Evolutionary conservation across 495 filamentous ascomycete genomes (phyloP), one percentile per base, ranked within the genome.

Genomic region (Filosporella fistucella): DNA sequence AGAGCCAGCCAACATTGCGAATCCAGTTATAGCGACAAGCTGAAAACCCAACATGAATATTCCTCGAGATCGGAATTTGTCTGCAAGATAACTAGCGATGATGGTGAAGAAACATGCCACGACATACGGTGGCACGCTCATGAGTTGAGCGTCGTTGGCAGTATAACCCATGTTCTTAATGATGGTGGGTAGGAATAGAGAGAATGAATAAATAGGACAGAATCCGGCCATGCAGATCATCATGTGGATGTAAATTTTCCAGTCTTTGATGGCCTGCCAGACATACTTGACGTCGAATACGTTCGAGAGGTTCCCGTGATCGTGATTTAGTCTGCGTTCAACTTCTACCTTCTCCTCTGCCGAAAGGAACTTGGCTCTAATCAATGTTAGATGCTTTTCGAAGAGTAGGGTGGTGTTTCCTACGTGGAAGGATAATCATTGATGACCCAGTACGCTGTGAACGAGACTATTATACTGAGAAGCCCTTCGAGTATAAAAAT

Each of bases 261-360:
- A 84, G 58, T 87, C 83, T 37, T 67, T 58, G 9, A 82, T 47
- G 32, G 81, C 79, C 3, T 77, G 75, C 71, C 76, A 85, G 52
- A 90, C 73, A 57, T 86, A 89, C 12, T 71, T 67, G 66, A 80
- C 74, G 57, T 82, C 69, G 61, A 86, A 88, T 44, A 82, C 68
- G 59, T 89, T 83, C 49, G 85, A 78, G 54, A 86, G 71, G 32
- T 32, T 32, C 10, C 78, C 78, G 59, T 85, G 82, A 49, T 80
- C 67, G 45, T 80, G 77, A 4, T 59, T 61, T 22, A 81, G 65
- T n/a, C 78, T 67, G 28, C 66, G 63, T n/a, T 72, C 32, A n/a
- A 82, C 72, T 46, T 79, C 65, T 2, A 47, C 29, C 14, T 68
- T 64, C 53, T 85, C 81, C 8, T 67, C 57, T 1, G 61, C 36